Evolutionary conservation across 306 rosid genomes (phyloP), one percentile per base, ranked within the genome.

Genomic region (Prosopis cineraria): DNA sequence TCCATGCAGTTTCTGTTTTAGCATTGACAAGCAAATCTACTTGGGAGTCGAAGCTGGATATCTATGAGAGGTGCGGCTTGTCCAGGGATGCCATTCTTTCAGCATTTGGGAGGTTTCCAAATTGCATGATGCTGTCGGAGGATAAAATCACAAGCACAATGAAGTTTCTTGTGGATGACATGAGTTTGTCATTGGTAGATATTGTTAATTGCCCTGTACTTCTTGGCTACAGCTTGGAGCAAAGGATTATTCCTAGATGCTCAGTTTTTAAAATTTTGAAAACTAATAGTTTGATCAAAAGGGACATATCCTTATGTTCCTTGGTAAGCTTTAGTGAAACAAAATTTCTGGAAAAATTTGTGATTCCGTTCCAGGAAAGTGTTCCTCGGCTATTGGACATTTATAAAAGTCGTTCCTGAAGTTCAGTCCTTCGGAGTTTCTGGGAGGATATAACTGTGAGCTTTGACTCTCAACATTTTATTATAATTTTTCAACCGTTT

Each of bases 201-300:
- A 14, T 85, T 7, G 85, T 78, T 4, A 22, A n/a, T n/a, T 1
- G 5, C 36, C 68, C 83, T 1, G 5, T 0, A 60, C 3, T 81
- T 72, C 5, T 78, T 8, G 0, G 24, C 19, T 43, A 6, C 22
- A 78, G 81, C 47, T 85, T 85, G 69, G 74, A 81, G 68, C 64
- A 44, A 24, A 56, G 80, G 43, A 64, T 74, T 29, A 69, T 68
- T n/a, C 83, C 88, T 0, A 81, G 85, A 50, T 77, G 74, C 41
- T 68, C 83, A 11, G 83, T 85, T 10, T 1, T 81, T n/a, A 68
- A 77, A 53, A 0, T 65, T 63, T 74, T 85, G 13, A 52, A 59
- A 44, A 16, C 7, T 12, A 60, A 77, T 24, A 78, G 66, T 34
- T 31, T 58, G 17, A 2, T 73, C 16, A 44, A 43, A 41, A 34